Conservation (phyloP, 2,329 filamentous ascomycete genomes). For the Mariannaea sp. region DNA sequence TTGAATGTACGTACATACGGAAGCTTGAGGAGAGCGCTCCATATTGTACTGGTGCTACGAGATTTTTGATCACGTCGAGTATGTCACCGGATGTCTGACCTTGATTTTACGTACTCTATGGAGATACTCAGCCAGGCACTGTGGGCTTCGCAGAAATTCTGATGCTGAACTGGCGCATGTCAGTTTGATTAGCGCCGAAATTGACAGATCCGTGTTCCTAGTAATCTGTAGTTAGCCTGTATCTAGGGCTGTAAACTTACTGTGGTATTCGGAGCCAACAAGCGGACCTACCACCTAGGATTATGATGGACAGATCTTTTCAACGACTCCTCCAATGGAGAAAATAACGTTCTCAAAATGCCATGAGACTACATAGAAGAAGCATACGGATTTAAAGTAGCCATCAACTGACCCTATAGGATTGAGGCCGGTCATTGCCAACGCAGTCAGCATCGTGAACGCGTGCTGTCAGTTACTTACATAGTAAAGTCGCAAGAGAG, state of each 20-base stretch:
- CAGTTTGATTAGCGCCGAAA: constrained; percentile 13
- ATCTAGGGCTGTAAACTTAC: not conserved
- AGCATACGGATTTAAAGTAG: too few relatives aligned
- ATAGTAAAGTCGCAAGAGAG: too few relatives aligned
- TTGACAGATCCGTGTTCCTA: constrained; percentile 14
- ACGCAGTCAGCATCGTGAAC: not conserved
- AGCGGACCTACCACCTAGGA: not conserved
- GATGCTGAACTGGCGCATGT: not conserved
- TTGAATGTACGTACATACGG: constrained; percentile 16
- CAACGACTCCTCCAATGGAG: constrained; percentile 11
- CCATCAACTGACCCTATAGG: too few relatives aligned
- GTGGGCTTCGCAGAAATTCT: constrained; percentile 12
- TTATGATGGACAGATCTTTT: not conserved
- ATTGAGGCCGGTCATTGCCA: not conserved
- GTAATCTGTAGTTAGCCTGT: not conserved
- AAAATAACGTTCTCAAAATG: not conserved
- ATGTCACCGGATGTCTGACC: constrained; percentile 20
- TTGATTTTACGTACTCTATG: constrained; percentile 16
- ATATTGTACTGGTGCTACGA: constrained; percentile 9
- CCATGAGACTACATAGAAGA: too few relatives aligned
- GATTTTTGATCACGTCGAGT: constrained; percentile 16
- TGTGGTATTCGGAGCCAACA: constrained; percentile 1
- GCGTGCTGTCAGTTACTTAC: too few relatives aligned
- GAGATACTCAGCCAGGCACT: constrained; percentile 14
- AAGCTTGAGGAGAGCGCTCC: constrained; percentile 1